Evolutionary conservation across 495 filamentous ascomycete species (phyloP).

Genomic region (Elaphomyces granulatus): DNA sequence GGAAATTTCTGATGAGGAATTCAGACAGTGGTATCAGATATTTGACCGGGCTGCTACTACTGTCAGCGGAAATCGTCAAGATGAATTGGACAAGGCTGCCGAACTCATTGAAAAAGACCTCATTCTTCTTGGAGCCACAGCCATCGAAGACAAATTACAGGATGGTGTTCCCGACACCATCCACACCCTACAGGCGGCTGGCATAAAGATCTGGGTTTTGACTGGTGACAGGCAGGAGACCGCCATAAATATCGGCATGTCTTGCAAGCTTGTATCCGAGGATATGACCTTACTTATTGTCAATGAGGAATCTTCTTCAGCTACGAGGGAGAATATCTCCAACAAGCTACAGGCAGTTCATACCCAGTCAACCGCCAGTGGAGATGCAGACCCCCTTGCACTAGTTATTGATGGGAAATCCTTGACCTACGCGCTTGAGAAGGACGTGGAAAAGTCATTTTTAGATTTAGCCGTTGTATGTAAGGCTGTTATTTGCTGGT

Average conservation of each 20-base stretch:
- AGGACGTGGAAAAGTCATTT: slow-evolving; percentile 85
- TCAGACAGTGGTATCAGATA: slow-evolving; percentile 71
- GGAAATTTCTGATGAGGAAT: slow-evolving; percentile 84
- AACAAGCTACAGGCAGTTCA: slow-evolving; percentile 87
- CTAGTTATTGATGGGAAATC: slow-evolving; percentile 97
- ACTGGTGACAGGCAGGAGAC: slow-evolving; percentile 98
- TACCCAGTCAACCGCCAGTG: slow-evolving; percentile 53
- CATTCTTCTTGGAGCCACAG: slow-evolving; percentile 83
- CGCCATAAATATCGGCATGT: slow-evolving; percentile 99
- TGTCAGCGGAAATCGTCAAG: slow-evolving; percentile 78
- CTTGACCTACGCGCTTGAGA: slow-evolving; percentile 85
- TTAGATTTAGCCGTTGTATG: slow-evolving; percentile 88
- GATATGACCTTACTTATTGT: slow-evolving; percentile 97
- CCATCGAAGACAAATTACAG: slow-evolving; percentile 93
- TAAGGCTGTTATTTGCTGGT: slow-evolving; percentile 97
- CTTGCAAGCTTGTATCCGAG: slow-evolving; percentile 94
- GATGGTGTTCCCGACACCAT: slow-evolving; percentile 99
- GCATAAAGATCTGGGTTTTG: slow-evolving; percentile 98
- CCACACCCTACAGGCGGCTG: slow-evolving; percentile 89
- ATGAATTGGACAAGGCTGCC: slow-evolving; percentile 94
- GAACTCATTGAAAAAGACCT: slow-evolving; percentile 91
- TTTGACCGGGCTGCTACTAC: slow-evolving; percentile 86
- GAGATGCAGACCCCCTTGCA: slow-evolving; percentile 76
- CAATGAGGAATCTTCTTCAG: slow-evolving; percentile 68
- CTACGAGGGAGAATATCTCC: slow-evolving; percentile 69